phyloP scores from a whole-genome alignment of 495 filamentous ascomycete genomes.

The Thermothielavioides terrestris region DNA sequence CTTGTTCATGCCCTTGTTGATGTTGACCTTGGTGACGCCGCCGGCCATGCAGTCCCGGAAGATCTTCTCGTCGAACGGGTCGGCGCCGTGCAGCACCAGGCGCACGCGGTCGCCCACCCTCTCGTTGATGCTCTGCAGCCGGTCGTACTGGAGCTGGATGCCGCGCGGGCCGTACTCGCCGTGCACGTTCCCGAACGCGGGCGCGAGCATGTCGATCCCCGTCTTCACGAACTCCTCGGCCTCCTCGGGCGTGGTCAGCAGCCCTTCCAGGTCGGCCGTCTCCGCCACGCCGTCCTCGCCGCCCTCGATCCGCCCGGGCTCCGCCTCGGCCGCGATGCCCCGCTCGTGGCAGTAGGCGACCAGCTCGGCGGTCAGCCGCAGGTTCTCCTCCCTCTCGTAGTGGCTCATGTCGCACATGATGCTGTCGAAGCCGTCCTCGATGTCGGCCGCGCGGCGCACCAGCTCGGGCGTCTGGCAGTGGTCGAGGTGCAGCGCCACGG shows the following conservation, averaged over 20 bases:
- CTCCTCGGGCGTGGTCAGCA: constrained; percentile 72
- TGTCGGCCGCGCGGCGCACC: constrained; percentile 56
- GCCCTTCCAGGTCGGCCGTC: constrained; percentile 61
- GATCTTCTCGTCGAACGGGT: constrained; percentile 62
- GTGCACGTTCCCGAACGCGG: constrained; percentile 81
- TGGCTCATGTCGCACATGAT: constrained; percentile 83
- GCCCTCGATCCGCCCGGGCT: constrained; percentile 75
- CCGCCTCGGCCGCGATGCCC: constrained; percentile 71
- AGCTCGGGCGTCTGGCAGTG: constrained; percentile 68
- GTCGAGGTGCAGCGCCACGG: constrained; percentile 67
- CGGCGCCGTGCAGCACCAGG: constrained; percentile 71
- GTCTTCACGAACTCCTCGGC: constrained; percentile 67
- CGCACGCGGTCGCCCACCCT: constrained; percentile 53
- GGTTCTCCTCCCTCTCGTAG: constrained; percentile 75
- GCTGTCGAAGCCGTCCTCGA: constrained; percentile 58
- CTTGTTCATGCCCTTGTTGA: constrained; percentile 74
- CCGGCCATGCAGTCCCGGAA: constrained; percentile 58
- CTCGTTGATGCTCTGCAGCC: constrained; percentile 54
- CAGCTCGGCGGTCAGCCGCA: constrained; percentile 61
- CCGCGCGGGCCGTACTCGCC: constrained; percentile 71
- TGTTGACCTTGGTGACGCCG: constrained; percentile 72
- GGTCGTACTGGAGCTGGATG: constrained; percentile 63
- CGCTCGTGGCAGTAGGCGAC: constrained; percentile 61
- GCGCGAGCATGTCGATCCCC: constrained; percentile 76
- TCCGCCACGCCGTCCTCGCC: constrained; percentile 77